Evolutionary conservation across 176 grass and related monocot genomes (phyloP), one percentile per base, ranked within the genome.

Genomic region (Rhynchospora tenuis): DNA sequence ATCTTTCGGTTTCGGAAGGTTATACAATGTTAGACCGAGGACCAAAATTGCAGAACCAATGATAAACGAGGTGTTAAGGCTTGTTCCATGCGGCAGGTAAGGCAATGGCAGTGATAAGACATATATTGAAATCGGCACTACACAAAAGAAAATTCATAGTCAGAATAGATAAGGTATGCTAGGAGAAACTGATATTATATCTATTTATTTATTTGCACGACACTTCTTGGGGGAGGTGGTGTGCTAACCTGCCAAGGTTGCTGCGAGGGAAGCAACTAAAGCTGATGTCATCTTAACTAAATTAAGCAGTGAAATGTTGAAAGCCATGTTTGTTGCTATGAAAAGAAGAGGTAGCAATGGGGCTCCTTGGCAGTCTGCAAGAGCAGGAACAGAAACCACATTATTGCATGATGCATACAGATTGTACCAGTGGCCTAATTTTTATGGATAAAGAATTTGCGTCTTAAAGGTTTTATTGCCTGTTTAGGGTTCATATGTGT

Each of bases 271-370:
- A 83, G 93, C 89, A 87, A 99, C 83, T 78, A 99, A 64, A 73
- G 96, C 95, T 27, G 93, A 91, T 81, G 96, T 93, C 84, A 95
- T 89, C 89, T 98, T 98, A 83, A 98, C 91, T 59, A 98, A 88
- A 91, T 90, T 90, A 80, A 95, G 86, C 70, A 90, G 22, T 80
- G 93, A 91, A 84, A 99, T 93, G 85, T 95, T 99, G 91, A 99
- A 99, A 48, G 88, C 89, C 85, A 99, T 93, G 84, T 99, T 99
- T 86, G 84, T 75, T 79, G 73, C 66, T 66, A 98, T 95, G 85
- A 91, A 95, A 22, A 99, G 80, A 23, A 95, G 63, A 84, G 93
- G 93, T 66, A 95, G 84, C 20, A 92, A 84, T 73, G 92, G 90
- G 64, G 95, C 92, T 78, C 92, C 95, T 87, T 86, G 83, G 50